These are phyloP conservation scores for Porphyridium purpureum DNA, from an alignment of 23 red algal genomes.

Conservation along the genomic window DNA sequence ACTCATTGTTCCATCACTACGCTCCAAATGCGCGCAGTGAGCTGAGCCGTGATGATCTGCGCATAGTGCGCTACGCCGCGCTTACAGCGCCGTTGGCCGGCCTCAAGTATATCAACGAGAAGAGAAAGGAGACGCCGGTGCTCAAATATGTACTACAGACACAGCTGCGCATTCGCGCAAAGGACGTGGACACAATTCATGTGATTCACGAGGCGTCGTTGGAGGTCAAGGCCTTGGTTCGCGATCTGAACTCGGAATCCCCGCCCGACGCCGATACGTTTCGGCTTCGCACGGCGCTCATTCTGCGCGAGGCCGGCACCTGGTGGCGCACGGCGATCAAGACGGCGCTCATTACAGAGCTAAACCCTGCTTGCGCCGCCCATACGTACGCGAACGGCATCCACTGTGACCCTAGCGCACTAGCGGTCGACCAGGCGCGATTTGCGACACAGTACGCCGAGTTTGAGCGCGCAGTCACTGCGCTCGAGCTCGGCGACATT, in stretches of 20 bases:
- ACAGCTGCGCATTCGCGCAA: constrained; percentile 22
- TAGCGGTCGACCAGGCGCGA: neutral
- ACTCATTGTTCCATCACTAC: constrained; percentile 4
- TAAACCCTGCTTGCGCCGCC: neutral
- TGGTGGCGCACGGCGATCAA: constrained; percentile 27
- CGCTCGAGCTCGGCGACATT: neutral
- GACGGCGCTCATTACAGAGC: constrained; percentile 26
- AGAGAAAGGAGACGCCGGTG: constrained; percentile 7
- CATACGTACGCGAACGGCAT: neutral
- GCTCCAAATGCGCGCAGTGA: too few species aligned
- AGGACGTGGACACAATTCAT: constrained; percentile 16
- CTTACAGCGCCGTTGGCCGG: constrained; percentile 1
- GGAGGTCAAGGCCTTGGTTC: constrained; percentile 15
- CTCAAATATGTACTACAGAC: constrained; percentile 21
- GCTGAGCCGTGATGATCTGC: neutral
- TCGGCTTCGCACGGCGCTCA: neutral
- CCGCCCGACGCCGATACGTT: too few species aligned
- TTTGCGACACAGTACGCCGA: too few species aligned
- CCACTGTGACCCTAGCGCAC: too few species aligned
- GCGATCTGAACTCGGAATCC: neutral
- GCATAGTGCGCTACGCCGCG: constrained; percentile 3
- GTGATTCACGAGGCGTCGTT: constrained; percentile 8
- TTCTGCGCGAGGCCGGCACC: constrained; percentile 16
- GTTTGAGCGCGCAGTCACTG: neutral
- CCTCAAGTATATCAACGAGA: neutral